Evolutionary conservation across 2,329 filamentous ascomycete genomes (phyloP).

Genomic region (Calonectria ilicicola): DNA sequence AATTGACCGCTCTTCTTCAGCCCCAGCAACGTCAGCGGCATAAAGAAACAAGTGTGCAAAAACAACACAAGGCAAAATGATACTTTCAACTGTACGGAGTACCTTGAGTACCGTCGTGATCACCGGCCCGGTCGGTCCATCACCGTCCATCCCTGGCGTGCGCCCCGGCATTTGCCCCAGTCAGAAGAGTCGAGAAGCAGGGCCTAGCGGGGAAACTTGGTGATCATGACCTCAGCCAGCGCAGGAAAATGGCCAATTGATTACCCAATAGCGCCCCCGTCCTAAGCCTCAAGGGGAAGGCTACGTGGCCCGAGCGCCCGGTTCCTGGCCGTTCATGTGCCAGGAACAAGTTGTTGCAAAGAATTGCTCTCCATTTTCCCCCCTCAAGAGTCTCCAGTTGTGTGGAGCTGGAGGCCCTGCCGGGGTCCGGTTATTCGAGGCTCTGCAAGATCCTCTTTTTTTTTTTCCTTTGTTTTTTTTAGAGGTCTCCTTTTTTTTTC

Average conservation of each 20-base stretch:
- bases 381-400: slow-evolving; percentile 11
- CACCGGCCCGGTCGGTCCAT: slow-evolving; percentile 41
- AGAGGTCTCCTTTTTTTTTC: slow-evolving; percentile 23
- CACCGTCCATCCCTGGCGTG: slow-evolving; percentile 18
- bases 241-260: slow-evolving; percentile 41
- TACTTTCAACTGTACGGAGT: slow-evolving; percentile 6
- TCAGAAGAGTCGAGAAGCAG: slow-evolving; percentile 45
- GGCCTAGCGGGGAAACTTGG: slow-evolving; percentile 40
- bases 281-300: slow-evolving; percentile 47
- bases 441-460: slow-evolving; percentile 40
- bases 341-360: slow-evolving; percentile 40
- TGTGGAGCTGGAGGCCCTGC: slow-evolving; percentile 34
- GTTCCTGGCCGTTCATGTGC: slow-evolving; percentile 48
- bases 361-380: slow-evolving; percentile 1
- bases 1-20: background rate
- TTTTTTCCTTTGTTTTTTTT: slow-evolving; percentile 36
- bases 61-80: background rate
- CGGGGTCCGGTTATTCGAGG: slow-evolving; percentile 50
- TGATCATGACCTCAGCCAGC: slow-evolving; percentile 49
- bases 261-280: slow-evolving; percentile 47
- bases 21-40: background rate
- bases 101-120: slow-evolving; percentile 9
- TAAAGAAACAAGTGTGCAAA: background rate
- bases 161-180: slow-evolving; percentile 31
- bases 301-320: slow-evolving; percentile 42